These are phyloP conservation scores for Fusarium guadeloupense DNA, from an alignment of 2,329 filamentous ascomycete species.

Conservation along the genomic window DNA sequence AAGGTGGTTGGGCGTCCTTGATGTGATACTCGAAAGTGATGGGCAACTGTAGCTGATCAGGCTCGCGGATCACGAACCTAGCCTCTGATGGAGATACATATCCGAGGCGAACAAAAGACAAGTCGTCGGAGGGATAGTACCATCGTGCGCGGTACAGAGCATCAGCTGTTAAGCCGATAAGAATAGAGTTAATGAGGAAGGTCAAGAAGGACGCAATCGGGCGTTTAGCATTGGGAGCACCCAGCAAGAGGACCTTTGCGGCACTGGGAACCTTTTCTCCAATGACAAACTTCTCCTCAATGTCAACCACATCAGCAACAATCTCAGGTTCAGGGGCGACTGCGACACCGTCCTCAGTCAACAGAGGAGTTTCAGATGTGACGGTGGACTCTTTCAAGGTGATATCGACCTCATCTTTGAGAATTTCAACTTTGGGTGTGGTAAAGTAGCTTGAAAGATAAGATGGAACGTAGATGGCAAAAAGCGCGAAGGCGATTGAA, in stretches of 20 bases:
- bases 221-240: constrained; percentile 78
- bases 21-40: constrained; percentile 74
- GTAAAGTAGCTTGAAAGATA: constrained; percentile 68
- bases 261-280: constrained; percentile 65
- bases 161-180: constrained; percentile 78
- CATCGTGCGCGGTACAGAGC: constrained; percentile 78
- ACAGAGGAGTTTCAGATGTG: constrained; percentile 39
- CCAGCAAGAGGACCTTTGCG: constrained; percentile 75
- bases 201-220: constrained; percentile 72
- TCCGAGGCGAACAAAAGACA: constrained; percentile 87
- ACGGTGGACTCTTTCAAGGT: constrained; percentile 58
- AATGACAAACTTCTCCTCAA: constrained; percentile 70
- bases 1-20: constrained; percentile 60
- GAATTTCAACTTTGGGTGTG: constrained; percentile 65
- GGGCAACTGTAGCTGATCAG: constrained; percentile 77
- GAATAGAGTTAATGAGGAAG: constrained; percentile 74
- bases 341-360: constrained; percentile 46
- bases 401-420: constrained; percentile 70
- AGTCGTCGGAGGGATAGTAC: constrained; percentile 74
- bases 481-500: constrained; percentile 68
- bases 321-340: constrained; percentile 48
- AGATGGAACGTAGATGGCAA: constrained; percentile 71
- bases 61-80: constrained; percentile 85
- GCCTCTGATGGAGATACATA: constrained; percentile 85
- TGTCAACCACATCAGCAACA: constrained; percentile 62